Evolutionary conservation across 164 flowering plant species (phyloP).

Genomic region (Magnolia officinalis): DNA sequence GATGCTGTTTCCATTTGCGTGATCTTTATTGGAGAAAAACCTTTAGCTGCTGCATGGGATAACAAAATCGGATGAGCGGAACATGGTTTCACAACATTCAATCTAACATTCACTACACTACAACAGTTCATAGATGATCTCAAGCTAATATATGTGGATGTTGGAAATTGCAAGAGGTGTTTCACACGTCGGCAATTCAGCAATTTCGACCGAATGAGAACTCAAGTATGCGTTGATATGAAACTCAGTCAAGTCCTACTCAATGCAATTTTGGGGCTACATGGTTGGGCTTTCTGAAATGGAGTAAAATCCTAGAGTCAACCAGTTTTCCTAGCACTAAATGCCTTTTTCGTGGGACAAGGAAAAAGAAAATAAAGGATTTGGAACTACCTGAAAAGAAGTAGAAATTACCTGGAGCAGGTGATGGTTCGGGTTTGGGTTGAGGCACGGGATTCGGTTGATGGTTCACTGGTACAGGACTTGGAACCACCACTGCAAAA

Average conservation of each 20-base stretch:
- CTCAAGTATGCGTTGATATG: too few species aligned
- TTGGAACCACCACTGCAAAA: constrained; percentile 36
- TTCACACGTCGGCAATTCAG: too few species aligned
- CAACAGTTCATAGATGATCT: too few species aligned
- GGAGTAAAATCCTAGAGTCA: too few species aligned
- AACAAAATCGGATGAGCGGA: background rate
- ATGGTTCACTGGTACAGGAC: constrained; percentile 11
- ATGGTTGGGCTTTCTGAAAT: too few species aligned
- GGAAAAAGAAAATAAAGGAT: background rate
- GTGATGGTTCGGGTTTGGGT: constrained; percentile 22
- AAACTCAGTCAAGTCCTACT: too few species aligned
- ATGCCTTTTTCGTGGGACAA: too few species aligned
- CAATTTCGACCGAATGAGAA: too few species aligned
- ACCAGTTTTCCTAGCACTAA: too few species aligned
- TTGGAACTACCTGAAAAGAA: background rate
- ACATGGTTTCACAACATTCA: background rate
- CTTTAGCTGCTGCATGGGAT: constrained; percentile 33
- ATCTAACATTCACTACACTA: background rate
- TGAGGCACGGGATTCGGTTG: constrained; percentile 30
- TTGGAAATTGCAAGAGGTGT: too few species aligned
- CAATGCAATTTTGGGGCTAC: too few species aligned
- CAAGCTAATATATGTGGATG: too few species aligned
- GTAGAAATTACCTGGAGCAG: constrained; percentile 43
- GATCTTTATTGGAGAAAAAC: constrained; percentile 36
- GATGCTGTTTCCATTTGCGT: constrained; percentile 55